These are phyloP conservation scores for Seiridium unicorne DNA, from an alignment of 2,329 filamentous ascomycete species.

Conservation along the genomic window DNA sequence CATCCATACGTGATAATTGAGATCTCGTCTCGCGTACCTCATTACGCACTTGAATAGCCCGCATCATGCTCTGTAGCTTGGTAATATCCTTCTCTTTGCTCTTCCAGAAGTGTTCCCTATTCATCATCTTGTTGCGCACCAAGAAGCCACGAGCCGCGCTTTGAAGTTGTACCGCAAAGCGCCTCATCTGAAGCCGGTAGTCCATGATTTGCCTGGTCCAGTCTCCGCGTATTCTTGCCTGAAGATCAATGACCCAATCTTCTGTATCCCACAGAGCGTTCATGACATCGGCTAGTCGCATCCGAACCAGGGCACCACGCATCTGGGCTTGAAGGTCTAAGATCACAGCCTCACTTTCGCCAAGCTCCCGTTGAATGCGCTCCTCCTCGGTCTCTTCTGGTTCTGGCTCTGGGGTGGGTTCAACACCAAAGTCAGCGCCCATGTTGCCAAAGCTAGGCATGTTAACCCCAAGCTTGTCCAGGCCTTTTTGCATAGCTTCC, in stretches of 20 bases:
- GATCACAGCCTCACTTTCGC: constrained; percentile 70
- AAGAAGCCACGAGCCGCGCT: constrained; percentile 75
- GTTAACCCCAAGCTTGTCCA: constrained; percentile 90
- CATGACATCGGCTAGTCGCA: constrained; percentile 80
- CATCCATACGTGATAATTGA: constrained; percentile 61
- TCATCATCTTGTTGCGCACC: constrained; percentile 60
- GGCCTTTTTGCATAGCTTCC: constrained; percentile 92
- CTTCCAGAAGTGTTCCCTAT: constrained; percentile 67
- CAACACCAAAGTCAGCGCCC: constrained; percentile 90
- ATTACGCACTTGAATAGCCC: constrained; percentile 63
- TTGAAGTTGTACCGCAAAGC: constrained; percentile 78
- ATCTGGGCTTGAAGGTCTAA: constrained; percentile 84
- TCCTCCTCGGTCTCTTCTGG: constrained; percentile 90
- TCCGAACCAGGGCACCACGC: constrained; percentile 74
- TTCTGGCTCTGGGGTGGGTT: constrained; percentile 71
- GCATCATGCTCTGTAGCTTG: constrained; percentile 77
- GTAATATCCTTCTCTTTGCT: constrained; percentile 70
- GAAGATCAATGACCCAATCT: constrained; percentile 73
- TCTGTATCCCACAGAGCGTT: constrained; percentile 87
- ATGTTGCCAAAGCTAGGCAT: constrained; percentile 99
- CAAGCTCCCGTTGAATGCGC: constrained; percentile 76
- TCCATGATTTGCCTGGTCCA: constrained; percentile 80
- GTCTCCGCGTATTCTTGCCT: constrained; percentile 83
- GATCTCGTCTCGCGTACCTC: constrained; percentile 55
- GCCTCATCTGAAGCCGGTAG: constrained; percentile 80